Percentiles rank a stretch among this genome's conserved stretches.
Evolutionary conservation across 352 stramenopile species (phyloP).

Genomic region (Aphanomyces cochlioides): DNA sequence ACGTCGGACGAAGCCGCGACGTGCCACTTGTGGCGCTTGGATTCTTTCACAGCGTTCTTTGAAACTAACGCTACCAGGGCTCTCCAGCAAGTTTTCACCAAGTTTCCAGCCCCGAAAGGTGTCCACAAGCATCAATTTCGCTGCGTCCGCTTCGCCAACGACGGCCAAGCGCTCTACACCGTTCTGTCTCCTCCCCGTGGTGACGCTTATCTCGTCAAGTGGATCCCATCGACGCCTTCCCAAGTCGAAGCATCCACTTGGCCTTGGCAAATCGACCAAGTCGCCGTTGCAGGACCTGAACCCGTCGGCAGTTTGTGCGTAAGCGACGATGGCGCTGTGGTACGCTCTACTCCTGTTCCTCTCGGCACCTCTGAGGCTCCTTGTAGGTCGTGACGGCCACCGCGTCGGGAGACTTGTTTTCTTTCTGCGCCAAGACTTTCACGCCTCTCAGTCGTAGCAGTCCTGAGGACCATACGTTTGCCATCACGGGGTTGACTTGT

Average conservation of each 20-base stretch:
- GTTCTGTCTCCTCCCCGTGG: slow-evolving; percentile 68
- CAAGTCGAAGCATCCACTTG: slow-evolving; percentile 70
- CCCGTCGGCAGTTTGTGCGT: slow-evolving; percentile 75
- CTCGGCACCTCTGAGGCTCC: not conserved
- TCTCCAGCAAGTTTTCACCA: slow-evolving; percentile 34
- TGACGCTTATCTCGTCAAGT: slow-evolving; percentile 78
- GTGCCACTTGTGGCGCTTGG: slow-evolving; percentile 76
- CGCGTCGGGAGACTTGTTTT: slow-evolving; percentile 67
- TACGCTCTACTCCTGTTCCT: not conserved
- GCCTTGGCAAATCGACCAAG: slow-evolving; percentile 55
- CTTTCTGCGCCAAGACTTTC: slow-evolving; percentile 50
- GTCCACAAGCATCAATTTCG: slow-evolving; percentile 78
- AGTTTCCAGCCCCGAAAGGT: slow-evolving; percentile 16
- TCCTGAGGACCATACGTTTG: slow-evolving; percentile 65
- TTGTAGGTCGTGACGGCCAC: slow-evolving; percentile 49
- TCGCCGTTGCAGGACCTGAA: slow-evolving; percentile 57
- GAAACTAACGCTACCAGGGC: slow-evolving; percentile 41
- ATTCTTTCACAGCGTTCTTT: slow-evolving; percentile 48
- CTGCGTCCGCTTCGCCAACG: slow-evolving; percentile 70
- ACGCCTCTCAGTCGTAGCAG: slow-evolving; percentile 53
- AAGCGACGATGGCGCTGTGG: slow-evolving; percentile 64
- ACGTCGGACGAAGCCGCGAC: slow-evolving; percentile 75
- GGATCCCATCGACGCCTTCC: slow-evolving; percentile 60
- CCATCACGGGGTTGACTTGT: slow-evolving; percentile 81
- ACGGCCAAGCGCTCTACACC: slow-evolving; percentile 62